Conservation (phyloP, 1,284 basidiomycete species). For the Trametes sp. region DNA sequence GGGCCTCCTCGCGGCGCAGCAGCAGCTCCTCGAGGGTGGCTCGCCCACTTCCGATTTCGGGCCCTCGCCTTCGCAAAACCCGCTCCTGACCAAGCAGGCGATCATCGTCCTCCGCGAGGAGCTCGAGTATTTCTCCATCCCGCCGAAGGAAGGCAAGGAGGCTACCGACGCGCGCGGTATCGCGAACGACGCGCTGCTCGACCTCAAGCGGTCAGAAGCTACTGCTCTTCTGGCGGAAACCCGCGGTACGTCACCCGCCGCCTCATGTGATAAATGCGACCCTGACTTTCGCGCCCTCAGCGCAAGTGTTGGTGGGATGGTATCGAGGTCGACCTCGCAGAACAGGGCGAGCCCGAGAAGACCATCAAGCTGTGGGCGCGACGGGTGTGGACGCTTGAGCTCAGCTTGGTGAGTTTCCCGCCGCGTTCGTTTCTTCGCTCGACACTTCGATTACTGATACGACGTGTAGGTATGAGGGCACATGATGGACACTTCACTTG, state of each 20-base stretch:
- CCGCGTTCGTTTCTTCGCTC: not conserved
- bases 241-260: slow-evolving; percentile 73
- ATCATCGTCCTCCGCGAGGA: slow-evolving; percentile 99
- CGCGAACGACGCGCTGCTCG: slow-evolving; percentile 78
- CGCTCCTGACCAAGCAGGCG: slow-evolving; percentile 94
- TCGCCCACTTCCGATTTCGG: slow-evolving; percentile 69
- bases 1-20: slow-evolving; percentile 79
- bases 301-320: slow-evolving; percentile 99
- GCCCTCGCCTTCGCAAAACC: slow-evolving; percentile 80
- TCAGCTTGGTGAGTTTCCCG: slow-evolving; percentile 82
- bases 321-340: slow-evolving; percentile 85
- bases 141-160: slow-evolving; percentile 69
- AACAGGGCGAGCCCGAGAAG: slow-evolving; percentile 58
- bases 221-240: slow-evolving; percentile 98
- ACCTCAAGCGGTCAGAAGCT: slow-evolving; percentile 92
- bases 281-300: slow-evolving; percentile 48
- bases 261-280: not conserved
- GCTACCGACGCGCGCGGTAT: slow-evolving; percentile 80
- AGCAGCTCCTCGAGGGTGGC: slow-evolving; percentile 71
- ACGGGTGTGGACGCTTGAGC: slow-evolving; percentile 98
- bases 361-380: slow-evolving; percentile 93
- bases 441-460: not conserved
- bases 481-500: slow-evolving; percentile 7
- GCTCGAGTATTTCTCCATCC: slow-evolving; percentile 97
- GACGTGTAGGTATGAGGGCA: slow-evolving; percentile 24